Evolutionary conservation across 1,284 basidiomycete species (phyloP).

Genomic region (Puccinia sorghi): DNA sequence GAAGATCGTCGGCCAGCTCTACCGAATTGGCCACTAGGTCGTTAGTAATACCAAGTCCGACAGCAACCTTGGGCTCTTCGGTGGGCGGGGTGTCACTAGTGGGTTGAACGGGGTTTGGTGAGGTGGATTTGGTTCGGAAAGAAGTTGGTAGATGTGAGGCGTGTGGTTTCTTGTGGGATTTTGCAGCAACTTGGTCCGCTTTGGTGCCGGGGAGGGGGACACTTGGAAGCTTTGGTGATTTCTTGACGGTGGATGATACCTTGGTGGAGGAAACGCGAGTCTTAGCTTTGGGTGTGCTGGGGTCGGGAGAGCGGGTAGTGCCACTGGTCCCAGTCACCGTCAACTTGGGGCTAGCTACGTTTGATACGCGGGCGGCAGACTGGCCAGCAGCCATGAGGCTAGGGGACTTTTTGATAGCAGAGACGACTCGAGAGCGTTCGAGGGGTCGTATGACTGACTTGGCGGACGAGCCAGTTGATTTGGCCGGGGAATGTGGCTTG

Average conservation of each 20-base stretch:
- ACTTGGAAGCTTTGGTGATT: slow-evolving; percentile 8
- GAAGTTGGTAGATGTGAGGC: slow-evolving; percentile 8
- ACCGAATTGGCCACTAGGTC: neutral
- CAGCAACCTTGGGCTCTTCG: neutral
- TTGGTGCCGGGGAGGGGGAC: slow-evolving; percentile 4
- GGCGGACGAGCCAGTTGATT: neutral
- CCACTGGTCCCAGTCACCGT: slow-evolving; percentile 7
- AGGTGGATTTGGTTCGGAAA: neutral
- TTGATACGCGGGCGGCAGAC: neutral
- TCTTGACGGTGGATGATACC: neutral
- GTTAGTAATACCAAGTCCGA: too few relatives aligned
- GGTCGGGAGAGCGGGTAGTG: neutral
- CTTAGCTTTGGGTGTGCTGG: neutral
- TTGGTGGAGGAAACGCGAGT: neutral
- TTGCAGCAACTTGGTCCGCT: neutral
- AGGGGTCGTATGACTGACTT: slow-evolving; percentile 20
- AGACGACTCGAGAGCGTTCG: slow-evolving; percentile 25
- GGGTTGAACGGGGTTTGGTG: neutral
- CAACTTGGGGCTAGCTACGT: slow-evolving; percentile 5
- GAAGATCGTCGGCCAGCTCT: neutral
- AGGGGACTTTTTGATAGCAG: slow-evolving; percentile 18
- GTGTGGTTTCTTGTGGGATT: neutral
- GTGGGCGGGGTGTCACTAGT: neutral
- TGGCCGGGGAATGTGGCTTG: neutral
- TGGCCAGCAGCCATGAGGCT: neutral